phyloP scores from a whole-genome alignment of 1,284 basidiomycete genomes.

The Veloporphyrellus conicus region DNA sequence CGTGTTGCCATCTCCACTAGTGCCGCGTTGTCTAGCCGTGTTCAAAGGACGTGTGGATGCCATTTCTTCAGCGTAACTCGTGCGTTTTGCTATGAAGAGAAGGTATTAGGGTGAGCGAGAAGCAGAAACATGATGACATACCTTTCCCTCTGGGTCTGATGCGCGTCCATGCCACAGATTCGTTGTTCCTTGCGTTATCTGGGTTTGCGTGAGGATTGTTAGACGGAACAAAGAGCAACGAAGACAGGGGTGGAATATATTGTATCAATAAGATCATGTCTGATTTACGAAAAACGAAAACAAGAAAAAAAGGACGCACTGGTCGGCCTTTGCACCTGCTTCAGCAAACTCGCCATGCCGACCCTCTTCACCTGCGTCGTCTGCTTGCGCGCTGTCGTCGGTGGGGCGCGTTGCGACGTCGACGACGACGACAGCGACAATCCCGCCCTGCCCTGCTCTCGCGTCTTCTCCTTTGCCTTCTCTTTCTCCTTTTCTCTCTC shows the following conservation, averaged over 20 bases:
- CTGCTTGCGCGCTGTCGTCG: conserved; percentile 22
- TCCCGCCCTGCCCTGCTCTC: not conserved
- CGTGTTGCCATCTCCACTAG: not conserved
- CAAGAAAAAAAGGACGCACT: conserved; percentile 13
- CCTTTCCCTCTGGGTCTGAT: conserved; percentile 15
- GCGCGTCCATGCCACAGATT: conserved; percentile 17
- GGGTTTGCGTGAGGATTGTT: not conserved
- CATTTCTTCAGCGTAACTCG: conserved; percentile 3
- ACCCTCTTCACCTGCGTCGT: conserved; percentile 12
- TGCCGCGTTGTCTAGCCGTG: not conserved
- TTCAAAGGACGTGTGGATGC: not conserved
- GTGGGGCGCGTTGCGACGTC: not conserved
- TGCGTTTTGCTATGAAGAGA: conserved; percentile 15
- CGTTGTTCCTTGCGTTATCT: conserved; percentile 5
- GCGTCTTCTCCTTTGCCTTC: not conserved
- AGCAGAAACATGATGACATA: conserved; percentile 7
- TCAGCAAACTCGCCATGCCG: conserved; percentile 14
- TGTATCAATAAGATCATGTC: not conserved
- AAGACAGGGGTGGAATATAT: not conserved
- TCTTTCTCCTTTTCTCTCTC: not conserved
- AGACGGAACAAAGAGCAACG: not conserved
- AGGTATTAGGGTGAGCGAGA: not conserved
- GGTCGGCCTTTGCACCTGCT: conserved; percentile 12
- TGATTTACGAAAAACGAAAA: not conserved
- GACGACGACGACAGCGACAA: not conserved